phyloP scores from a whole-genome alignment of 2,329 filamentous ascomycete genomes.

The Colletotrichum lupini region DNA sequence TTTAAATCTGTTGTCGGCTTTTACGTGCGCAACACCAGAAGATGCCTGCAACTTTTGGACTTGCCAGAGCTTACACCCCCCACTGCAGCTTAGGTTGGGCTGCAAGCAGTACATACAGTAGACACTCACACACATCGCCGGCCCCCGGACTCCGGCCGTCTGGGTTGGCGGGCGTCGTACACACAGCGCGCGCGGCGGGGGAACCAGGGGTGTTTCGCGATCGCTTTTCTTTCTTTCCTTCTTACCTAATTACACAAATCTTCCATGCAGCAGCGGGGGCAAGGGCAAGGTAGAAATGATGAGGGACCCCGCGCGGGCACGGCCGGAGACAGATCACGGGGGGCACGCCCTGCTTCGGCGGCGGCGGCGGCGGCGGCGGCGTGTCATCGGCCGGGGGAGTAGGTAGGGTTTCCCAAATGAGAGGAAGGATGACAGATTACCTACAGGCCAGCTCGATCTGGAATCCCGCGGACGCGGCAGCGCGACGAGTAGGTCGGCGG shows the following conservation, averaged over 20 bases:
- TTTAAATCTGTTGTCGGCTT: background rate
- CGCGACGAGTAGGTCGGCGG: background rate
- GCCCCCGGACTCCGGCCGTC: constrained; percentile 2
- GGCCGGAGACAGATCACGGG: background rate
- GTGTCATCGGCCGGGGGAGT: background rate
- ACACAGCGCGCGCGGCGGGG: background rate
- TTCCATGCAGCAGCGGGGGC: background rate
- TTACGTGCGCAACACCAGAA: background rate
- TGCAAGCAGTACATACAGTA: too few relatives aligned
- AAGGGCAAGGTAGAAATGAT: background rate
- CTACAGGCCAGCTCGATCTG: background rate
- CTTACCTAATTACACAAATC: background rate
- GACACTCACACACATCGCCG: background rate
- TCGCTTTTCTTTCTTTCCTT: background rate
- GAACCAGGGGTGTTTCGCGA: background rate
- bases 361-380: too few relatives aligned
- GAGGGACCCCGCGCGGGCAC: background rate
- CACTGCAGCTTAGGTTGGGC: too few relatives aligned
- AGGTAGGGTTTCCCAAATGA: background rate
- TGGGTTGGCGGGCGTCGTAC: background rate
- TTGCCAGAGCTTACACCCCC: too few relatives aligned
- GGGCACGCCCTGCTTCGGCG: background rate
- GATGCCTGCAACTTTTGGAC: background rate
- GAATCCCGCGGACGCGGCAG: background rate
- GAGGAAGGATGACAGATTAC: background rate